phyloP scores from a whole-genome alignment of 306 rosid species.

The Vigna unguiculata region DNA sequence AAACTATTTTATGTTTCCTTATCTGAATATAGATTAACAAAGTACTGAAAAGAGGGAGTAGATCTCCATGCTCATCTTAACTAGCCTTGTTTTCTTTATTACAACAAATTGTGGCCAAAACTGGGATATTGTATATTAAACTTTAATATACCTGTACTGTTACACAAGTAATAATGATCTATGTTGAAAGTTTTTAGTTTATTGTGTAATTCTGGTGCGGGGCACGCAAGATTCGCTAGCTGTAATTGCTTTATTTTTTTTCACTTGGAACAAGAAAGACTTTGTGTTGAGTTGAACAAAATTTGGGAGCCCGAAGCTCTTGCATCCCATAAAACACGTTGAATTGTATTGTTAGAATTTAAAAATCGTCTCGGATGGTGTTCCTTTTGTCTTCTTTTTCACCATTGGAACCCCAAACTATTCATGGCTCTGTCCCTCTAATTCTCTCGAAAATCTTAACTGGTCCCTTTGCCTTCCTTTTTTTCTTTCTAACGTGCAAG shows the following conservation, averaged over 20 bases:
- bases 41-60: not conserved
- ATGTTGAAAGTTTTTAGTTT: not conserved
- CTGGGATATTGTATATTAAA: not conserved
- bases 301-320: slow-evolving; percentile 55
- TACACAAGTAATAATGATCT: not conserved
- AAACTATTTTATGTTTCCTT: not conserved
- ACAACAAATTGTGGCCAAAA: not conserved
- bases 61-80: not conserved
- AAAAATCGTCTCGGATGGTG: slow-evolving; percentile 50
- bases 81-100: not conserved
- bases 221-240: slow-evolving; percentile 58
- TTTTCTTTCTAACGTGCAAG: slow-evolving; percentile 36
- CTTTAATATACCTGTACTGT: not conserved
- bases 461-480: slow-evolving; percentile 25
- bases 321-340: slow-evolving; percentile 73
- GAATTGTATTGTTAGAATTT: slow-evolving; percentile 31
- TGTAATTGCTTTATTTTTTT: slow-evolving; percentile 48
- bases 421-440: slow-evolving; percentile 36
- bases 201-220: slow-evolving; percentile 45
- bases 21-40: not conserved
- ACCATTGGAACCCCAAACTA: slow-evolving; percentile 47
- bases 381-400: slow-evolving; percentile 58
- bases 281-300: slow-evolving; percentile 48
- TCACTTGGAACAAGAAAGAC: slow-evolving; percentile 58
- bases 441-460: slow-evolving; percentile 37